Evolutionary conservation across 2,329 filamentous ascomycete species (phyloP).

Genomic region (Phialemoniopsis sp.): DNA sequence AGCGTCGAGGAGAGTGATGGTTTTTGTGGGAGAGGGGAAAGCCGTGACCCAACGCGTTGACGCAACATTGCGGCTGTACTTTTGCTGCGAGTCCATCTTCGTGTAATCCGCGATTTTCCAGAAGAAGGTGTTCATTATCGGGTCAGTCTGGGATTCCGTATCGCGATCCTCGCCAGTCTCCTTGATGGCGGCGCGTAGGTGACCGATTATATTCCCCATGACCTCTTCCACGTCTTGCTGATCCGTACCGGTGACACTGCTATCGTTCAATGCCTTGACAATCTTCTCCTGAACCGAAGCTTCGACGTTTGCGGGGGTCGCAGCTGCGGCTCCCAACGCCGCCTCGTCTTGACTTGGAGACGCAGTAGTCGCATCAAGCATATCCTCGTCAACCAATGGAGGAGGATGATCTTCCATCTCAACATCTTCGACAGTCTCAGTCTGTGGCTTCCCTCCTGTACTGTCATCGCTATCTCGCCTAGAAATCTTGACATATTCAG

Average conservation of each 20-base stretch:
- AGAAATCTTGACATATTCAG: conserved; percentile 28
- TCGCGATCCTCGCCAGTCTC: conserved; percentile 57
- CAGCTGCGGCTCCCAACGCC: conserved; percentile 1
- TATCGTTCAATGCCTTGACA: conserved; percentile 38
- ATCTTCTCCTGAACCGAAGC: conserved; percentile 40
- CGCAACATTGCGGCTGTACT: conserved; percentile 44
- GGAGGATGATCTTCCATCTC: conserved; percentile 4
- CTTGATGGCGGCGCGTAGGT: conserved; percentile 83
- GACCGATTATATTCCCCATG: conserved; percentile 86
- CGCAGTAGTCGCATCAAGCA: conserved; percentile 13
- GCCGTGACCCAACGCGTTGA: conserved; percentile 61
- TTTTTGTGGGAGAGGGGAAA: conserved; percentile 44
- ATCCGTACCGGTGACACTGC: conserved; percentile 47
- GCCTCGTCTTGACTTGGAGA: neutral
- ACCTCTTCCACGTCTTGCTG: conserved; percentile 98
- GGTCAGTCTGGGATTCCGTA: conserved; percentile 73
- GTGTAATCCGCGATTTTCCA: conserved; percentile 58
- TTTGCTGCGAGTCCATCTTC: conserved; percentile 41
- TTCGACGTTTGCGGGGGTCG: conserved; percentile 16
- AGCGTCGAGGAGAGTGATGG: conserved; percentile 72
- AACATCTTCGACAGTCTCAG: conserved; percentile 3
- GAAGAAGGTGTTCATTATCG: conserved; percentile 68
- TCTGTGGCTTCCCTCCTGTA: neutral
- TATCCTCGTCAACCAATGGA: conserved; percentile 16
- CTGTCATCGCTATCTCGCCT: conserved; percentile 4